Percentiles rank a stretch among this genome's conserved stretches.
phyloP scores from a whole-genome alignment of 2,329 filamentous ascomycete species.

The Penicillium aurantiogriseum region DNA sequence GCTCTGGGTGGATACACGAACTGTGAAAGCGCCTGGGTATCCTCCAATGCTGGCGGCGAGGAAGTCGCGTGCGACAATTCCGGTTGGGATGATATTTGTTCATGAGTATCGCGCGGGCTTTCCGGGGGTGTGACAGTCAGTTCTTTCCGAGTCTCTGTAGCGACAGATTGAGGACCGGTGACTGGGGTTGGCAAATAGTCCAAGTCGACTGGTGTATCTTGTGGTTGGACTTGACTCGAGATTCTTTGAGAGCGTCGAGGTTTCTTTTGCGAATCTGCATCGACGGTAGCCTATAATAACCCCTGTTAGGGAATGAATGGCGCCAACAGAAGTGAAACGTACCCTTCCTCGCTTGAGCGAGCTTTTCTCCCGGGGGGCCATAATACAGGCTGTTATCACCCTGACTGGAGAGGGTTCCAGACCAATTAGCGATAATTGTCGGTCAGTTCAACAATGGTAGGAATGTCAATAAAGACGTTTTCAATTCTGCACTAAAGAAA shows the following conservation, averaged over 20 bases:
- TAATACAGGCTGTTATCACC: slow-evolving; percentile 18
- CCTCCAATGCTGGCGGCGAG: slow-evolving; percentile 62
- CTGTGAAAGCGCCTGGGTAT: slow-evolving; percentile 79
- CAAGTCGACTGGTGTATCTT: slow-evolving; percentile 62
- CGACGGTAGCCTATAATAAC: slow-evolving; percentile 60
- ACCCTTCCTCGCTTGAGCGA: slow-evolving; percentile 81
- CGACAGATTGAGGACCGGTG: slow-evolving; percentile 65
- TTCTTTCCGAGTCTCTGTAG: slow-evolving; percentile 64
- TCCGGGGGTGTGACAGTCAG: slow-evolving; percentile 68
- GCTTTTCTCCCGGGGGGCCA: slow-evolving; percentile 67
- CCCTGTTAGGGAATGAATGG: slow-evolving; percentile 24
- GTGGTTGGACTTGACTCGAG: slow-evolving; percentile 55
- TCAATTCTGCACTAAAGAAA: background rate
- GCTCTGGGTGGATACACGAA: slow-evolving; percentile 69
- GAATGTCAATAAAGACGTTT: background rate
- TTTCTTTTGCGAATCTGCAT: slow-evolving; percentile 68
- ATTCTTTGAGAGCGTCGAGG: slow-evolving; percentile 74
- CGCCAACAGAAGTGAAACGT: slow-evolving; percentile 35
- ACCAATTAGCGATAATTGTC: slow-evolving; percentile 16
- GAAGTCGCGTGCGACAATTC: slow-evolving; percentile 46
- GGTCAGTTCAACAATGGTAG: background rate
- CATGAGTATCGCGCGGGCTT: slow-evolving; percentile 54
- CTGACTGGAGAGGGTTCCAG: slow-evolving; percentile 12
- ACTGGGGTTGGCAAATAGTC: slow-evolving; percentile 78
- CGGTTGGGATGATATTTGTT: slow-evolving; percentile 44